These are phyloP conservation scores for Mortierella sp. DNA, from an alignment of 371 early-diverging fungal species.

Conservation along the genomic window DNA sequence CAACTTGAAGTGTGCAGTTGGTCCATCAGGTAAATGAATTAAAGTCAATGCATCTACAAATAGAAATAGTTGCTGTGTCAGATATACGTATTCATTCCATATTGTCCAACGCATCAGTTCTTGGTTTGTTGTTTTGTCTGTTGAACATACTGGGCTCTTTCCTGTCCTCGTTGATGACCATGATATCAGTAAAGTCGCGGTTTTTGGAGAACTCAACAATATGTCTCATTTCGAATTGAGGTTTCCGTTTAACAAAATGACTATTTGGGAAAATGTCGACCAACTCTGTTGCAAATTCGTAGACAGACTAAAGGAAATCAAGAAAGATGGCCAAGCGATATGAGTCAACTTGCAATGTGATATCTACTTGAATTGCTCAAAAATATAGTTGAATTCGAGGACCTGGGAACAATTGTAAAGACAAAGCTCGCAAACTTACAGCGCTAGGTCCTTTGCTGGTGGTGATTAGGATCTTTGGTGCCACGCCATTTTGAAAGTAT, in stretches of 20 bases:
- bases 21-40: conserved; percentile 97
- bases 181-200: conserved; percentile 92
- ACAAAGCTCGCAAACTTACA: conserved; percentile 31
- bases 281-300: conserved; percentile 93
- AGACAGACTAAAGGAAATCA: conserved; percentile 57
- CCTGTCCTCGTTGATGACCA: conserved; percentile 93
- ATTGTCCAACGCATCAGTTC: not conserved
- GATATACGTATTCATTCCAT: not conserved
- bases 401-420: no score
- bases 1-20: conserved; percentile 96
- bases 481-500: conserved; percentile 85
- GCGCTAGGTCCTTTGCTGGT: conserved; percentile 80
- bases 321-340: not conserved
- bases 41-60: conserved; percentile 85
- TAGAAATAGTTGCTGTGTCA: not conserved
- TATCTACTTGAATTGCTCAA: not conserved
- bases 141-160: conserved; percentile 84
- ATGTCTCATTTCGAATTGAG: conserved; percentile 89
- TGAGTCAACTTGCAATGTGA: not conserved
- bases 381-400: no score
- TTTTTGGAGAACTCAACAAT: conserved; percentile 92
- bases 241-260: conserved; percentile 89
- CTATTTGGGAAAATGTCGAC: conserved; percentile 92
- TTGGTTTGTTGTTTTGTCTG: not conserved
- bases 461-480: conserved; percentile 96